Conservation (phyloP, 169 alveolate species). For the Ichthyophthirius multifiliis region DNA sequence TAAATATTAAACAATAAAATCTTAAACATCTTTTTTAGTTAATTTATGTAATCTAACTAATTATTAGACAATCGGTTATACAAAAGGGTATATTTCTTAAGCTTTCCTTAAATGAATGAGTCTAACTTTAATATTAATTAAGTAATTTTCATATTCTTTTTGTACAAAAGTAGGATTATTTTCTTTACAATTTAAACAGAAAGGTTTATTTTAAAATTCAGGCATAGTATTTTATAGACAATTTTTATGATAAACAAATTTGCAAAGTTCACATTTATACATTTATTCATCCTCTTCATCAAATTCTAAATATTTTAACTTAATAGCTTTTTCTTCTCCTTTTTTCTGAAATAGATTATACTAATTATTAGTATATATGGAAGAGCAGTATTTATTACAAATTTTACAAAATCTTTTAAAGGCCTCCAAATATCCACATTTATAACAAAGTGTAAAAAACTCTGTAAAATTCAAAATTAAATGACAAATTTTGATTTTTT, state of each 20-base stretch:
- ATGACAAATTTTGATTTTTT: too few species aligned
- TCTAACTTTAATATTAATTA: background rate
- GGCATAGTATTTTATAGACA: background rate
- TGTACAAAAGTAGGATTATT: background rate
- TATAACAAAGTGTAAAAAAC: background rate
- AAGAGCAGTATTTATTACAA: background rate
- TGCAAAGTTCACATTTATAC: background rate
- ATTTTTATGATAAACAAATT: background rate
- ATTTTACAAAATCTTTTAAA: background rate
- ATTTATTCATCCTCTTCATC: background rate
- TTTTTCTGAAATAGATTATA: background rate
- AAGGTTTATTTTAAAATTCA: background rate
- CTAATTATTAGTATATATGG: background rate
- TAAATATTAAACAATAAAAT: background rate
- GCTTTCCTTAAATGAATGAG: background rate
- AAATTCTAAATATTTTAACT: background rate
- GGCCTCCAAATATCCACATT: constrained; percentile 12
- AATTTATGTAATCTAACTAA: background rate
- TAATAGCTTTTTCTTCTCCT: background rate
- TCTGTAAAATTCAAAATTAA: background rate
- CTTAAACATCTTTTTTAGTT: background rate
- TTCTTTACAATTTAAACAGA: background rate
- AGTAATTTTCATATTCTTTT: background rate
- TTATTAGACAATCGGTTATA: background rate
- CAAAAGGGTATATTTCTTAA: background rate